These are phyloP conservation scores for Linum tenue DNA, from an alignment of 345 rosid species.

Conservation along the genomic window DNA sequence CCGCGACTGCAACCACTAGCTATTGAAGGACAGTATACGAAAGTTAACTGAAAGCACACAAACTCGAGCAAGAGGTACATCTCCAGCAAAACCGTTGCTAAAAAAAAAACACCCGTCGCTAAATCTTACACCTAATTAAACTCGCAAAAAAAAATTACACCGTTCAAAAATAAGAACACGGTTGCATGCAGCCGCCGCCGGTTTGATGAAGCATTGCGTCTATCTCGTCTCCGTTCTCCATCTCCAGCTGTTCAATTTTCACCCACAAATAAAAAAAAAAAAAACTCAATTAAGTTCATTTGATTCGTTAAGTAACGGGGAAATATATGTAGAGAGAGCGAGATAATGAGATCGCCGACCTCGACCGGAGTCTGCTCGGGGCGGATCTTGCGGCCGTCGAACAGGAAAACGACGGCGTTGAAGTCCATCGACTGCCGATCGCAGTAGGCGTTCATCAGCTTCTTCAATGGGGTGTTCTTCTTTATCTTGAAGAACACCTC, in stretches of 20 bases:
- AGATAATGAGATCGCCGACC: not conserved
- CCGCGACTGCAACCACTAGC: too few relatives aligned
- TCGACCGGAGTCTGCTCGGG: not conserved
- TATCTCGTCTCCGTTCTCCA: constrained; percentile 2
- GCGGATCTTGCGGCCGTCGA: constrained; percentile 1
- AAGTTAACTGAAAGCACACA: too few relatives aligned
- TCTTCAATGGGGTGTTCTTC: constrained; percentile 1
- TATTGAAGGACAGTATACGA: too few relatives aligned
- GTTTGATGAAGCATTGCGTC: constrained; percentile 5
- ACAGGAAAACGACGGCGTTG: constrained; percentile 2
- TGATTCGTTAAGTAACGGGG: too few relatives aligned
- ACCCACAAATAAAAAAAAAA: too few relatives aligned
- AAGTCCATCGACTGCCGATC: not conserved
- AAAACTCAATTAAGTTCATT: too few relatives aligned
- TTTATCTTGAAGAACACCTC: constrained; percentile 4
- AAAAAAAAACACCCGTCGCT: too few relatives aligned
- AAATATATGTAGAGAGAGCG: not conserved
- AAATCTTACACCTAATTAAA: too few relatives aligned
- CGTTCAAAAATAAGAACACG: too few relatives aligned
- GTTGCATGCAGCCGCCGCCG: not conserved
- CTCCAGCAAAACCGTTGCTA: too few relatives aligned
- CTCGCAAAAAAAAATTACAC: too few relatives aligned
- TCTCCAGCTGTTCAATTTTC: not conserved
- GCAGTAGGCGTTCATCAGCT: constrained; percentile 1
- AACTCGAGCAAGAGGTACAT: too few relatives aligned